These are phyloP conservation scores for Wickerhamiella dianesei DNA, from an alignment of 805 yeast genomes.

Conservation along the genomic window DNA sequence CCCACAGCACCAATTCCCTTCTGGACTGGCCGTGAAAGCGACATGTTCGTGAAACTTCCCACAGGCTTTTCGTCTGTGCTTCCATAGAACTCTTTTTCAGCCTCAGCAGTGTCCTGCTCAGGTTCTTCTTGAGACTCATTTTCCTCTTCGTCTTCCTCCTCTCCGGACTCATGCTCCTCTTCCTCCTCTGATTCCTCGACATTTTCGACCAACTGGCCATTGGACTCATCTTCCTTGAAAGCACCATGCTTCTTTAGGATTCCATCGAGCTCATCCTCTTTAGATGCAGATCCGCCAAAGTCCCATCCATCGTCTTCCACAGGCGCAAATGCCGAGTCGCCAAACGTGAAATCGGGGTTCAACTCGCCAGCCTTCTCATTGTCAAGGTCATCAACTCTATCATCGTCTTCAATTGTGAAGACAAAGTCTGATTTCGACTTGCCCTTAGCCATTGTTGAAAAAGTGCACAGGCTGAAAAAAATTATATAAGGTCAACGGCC, in stretches of 20 bases:
- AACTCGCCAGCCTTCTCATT: conserved; percentile 35
- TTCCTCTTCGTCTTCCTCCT: conserved; percentile 28
- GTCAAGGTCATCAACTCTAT: conserved; percentile 17
- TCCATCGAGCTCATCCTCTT: conserved; percentile 66
- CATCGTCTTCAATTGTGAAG: conserved; percentile 18
- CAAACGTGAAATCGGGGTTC: conserved; percentile 63
- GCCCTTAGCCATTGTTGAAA: neutral
- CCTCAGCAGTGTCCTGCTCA: conserved; percentile 23
- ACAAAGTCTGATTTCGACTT: conserved; percentile 12
- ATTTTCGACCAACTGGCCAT: conserved; percentile 23
- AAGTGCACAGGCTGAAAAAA: neutral
- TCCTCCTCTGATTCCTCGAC: conserved; percentile 32
- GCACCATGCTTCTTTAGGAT: conserved; percentile 73
- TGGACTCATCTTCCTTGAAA: conserved; percentile 31
- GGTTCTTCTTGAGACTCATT: conserved; percentile 24
- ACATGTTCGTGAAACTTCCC: conserved; percentile 57
- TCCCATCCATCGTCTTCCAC: conserved; percentile 62
- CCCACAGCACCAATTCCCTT: conserved; percentile 73
- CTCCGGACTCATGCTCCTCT: conserved; percentile 32
- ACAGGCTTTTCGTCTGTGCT: conserved; percentile 31
- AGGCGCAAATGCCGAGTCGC: conserved; percentile 39
- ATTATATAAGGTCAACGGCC: neutral
- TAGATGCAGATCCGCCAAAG: conserved; percentile 45
- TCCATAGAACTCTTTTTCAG: conserved; percentile 25
- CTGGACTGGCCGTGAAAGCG: conserved; percentile 79